Conservation (phyloP, 345 rosid species). For the Syzygium grande region DNA sequence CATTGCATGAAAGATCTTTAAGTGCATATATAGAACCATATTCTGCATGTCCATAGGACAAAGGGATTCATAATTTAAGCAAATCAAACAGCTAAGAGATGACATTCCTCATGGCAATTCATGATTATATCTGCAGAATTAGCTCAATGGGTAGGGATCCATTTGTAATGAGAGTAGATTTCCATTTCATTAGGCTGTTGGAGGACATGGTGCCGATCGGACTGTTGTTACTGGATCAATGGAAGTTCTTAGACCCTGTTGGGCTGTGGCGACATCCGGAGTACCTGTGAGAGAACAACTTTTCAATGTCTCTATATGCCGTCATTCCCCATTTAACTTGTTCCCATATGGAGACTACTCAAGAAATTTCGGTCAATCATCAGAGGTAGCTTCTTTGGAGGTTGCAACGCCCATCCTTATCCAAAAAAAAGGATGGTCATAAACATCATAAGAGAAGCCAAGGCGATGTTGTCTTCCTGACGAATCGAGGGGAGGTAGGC, state of each 20-base stretch:
- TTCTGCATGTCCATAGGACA: neutral
- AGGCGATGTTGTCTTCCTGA: constrained; percentile 88
- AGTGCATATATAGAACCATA: neutral
- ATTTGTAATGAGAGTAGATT: neutral
- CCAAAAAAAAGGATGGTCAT: constrained; percentile 73
- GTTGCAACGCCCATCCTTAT: constrained; percentile 95
- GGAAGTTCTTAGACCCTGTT: constrained; percentile 46
- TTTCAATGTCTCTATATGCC: constrained; percentile 93
- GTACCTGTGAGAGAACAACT: constrained; percentile 94
- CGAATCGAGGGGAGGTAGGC: constrained; percentile 96
- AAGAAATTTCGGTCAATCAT: constrained; percentile 52
- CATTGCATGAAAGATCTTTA: neutral
- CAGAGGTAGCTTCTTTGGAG: constrained; percentile 63
- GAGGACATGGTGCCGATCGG: constrained; percentile 63
- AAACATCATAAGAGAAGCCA: constrained; percentile 77
- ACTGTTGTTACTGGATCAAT: constrained; percentile 44
- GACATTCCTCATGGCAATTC: neutral
- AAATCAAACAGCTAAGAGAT: neutral
- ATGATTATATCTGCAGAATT: neutral
- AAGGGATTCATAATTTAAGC: neutral
- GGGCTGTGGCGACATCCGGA: constrained; percentile 98
- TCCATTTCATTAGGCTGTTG: constrained; percentile 64
- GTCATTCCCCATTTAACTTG: constrained; percentile 67
- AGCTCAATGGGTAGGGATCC: neutral
- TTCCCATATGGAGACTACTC: constrained; percentile 77